A percentile compares a stretch with the other conserved stretches of the same genome.
Conservation (phyloP, 2,329 filamentous ascomycete species). For the Camptophora hylomeconis region DNA sequence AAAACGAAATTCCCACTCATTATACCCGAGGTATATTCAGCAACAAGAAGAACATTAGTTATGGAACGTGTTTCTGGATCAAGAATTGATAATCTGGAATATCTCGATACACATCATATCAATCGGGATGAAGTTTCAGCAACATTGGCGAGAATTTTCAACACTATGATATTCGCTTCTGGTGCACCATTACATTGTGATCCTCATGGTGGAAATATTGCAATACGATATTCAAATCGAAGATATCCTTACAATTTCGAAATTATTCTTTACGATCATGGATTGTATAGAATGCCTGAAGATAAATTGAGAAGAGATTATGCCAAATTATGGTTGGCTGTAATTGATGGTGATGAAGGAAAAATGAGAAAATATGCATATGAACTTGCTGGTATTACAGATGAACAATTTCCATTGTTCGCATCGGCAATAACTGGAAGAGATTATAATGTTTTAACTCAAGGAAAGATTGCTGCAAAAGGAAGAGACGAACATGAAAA, state of each 20-base stretch:
- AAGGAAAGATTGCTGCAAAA: slow-evolving; percentile 34
- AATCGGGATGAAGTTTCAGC: slow-evolving; percentile 93
- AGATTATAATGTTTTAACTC: slow-evolving; percentile 66
- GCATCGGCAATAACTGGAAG: slow-evolving; percentile 91
- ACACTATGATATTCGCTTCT: slow-evolving; percentile 96
- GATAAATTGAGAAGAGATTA: slow-evolving; percentile 67
- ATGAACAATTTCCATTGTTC: slow-evolving; percentile 87
- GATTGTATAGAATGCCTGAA: slow-evolving; percentile 87
- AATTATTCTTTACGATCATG: slow-evolving; percentile 91
- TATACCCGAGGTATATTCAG: slow-evolving; percentile 82
- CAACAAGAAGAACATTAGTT: slow-evolving; percentile 75
- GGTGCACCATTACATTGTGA: slow-evolving; percentile 88
- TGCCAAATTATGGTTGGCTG: slow-evolving; percentile 93
- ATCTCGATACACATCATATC: slow-evolving; percentile 73
- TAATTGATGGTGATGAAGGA: slow-evolving; percentile 76
- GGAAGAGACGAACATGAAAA: slow-evolving; percentile 64
- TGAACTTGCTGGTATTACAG: slow-evolving; percentile 77
- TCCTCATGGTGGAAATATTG: slow-evolving; percentile 91
- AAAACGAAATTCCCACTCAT: slow-evolving; percentile 67
- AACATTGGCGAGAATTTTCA: slow-evolving; percentile 82
- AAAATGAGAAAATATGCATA: slow-evolving; percentile 79
- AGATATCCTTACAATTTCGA: slow-evolving; percentile 66
- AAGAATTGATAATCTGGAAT: slow-evolving; percentile 78
- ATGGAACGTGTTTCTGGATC: slow-evolving; percentile 87
- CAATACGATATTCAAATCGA: slow-evolving; percentile 64